Base-by-base conservation (phyloP, 1,139 yeast species). In the Diutina catenulata region DNA sequence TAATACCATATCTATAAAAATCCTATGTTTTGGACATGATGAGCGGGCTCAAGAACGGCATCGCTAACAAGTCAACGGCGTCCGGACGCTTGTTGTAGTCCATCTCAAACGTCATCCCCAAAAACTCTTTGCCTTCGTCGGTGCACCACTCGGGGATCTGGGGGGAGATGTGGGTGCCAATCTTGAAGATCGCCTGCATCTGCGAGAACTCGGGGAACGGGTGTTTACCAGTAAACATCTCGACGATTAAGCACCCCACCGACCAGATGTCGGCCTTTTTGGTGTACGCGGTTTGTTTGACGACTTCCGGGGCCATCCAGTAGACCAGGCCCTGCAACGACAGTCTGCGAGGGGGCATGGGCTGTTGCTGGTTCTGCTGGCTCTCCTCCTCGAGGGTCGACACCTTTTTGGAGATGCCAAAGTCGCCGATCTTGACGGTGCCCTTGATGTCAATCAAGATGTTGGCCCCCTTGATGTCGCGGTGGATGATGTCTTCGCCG, bases 221-320 rank as follows among this genome's bases (percentile, higher is more conserved):
- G 56, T 88, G 96, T 43, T 78, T 76, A 3, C 95, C 96, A 0
- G 96, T 84, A 52, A 82, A 82, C 96, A 88, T 88, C 56, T 88
- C 97, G 23, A 88, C 79, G 15, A 87, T 74, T 24, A 88, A 68
- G 55, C 96, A 86, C 0, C 95, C 97, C 4, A 88, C 82, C 0
- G 95, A 83, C 97, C 97, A 88, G 23, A 88, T 86, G 55, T 88
- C 97, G 0, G 94, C 94, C 53, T 83, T 84, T 38, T 81, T 76
- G 4, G 95, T 87, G 42, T 86, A 83, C 0, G 91, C 83, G 1
- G 86, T 79, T 52, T 87, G 95, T 50, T 84, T 83, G 11, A 87
- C 95, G 11, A 88, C 95, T 54, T 88, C 97, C 0, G 97, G 97
- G 0, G 96, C 95, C 97, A 88, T 88, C 97, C 97, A 88, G 52